A percentile compares a stretch with the other conserved stretches of the same genome.
Conservation (phyloP, 805 yeast genomes). For the Scheffersomyces amazonensis region DNA sequence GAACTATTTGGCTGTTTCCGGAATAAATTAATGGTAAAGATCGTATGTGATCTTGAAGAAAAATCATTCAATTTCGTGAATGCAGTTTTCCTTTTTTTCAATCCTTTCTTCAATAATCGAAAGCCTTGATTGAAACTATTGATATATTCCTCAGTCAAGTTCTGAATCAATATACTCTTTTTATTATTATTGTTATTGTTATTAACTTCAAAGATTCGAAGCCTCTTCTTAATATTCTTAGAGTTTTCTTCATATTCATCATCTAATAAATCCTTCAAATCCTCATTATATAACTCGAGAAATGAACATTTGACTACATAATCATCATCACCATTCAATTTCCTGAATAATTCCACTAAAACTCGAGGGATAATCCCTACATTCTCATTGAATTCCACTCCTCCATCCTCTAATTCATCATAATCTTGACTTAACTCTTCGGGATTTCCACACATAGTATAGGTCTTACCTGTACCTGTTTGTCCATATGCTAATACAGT, state of each 20-base stretch:
- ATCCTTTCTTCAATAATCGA: conserved; percentile 51
- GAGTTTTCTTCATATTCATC: conserved; percentile 32
- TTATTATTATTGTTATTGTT: conserved; percentile 5
- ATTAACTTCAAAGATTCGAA: conserved; percentile 39
- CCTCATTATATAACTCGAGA: conserved; percentile 86
- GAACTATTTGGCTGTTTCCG: conserved; percentile 27
- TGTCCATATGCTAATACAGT: conserved; percentile 79
- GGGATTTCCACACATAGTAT: conserved; percentile 56
- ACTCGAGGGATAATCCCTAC: conserved; percentile 62
- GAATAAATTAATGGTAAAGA: conserved; percentile 62
- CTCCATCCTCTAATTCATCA: conserved; percentile 1
- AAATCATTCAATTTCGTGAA: conserved; percentile 71
- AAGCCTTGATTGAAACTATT: conserved; percentile 57
- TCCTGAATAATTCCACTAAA: conserved; percentile 48
- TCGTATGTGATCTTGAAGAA: conserved; percentile 76
- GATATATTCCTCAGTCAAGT: conserved; percentile 60
- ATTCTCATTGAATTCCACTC: conserved; percentile 15
- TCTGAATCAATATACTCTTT: conserved; percentile 50
- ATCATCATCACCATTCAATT: conserved; percentile 43
- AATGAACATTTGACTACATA: conserved; percentile 74
- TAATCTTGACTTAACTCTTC: neutral
- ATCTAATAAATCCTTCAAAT: conserved; percentile 66
- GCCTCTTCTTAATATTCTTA: conserved; percentile 13
- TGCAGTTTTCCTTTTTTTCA: conserved; percentile 61
- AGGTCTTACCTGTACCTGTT: conserved; percentile 89